Percentiles rank a stretch among this genome's conserved stretches.
phyloP scores from a whole-genome alignment of 768 basidiomycete species.

The Hericium alpestre region DNA sequence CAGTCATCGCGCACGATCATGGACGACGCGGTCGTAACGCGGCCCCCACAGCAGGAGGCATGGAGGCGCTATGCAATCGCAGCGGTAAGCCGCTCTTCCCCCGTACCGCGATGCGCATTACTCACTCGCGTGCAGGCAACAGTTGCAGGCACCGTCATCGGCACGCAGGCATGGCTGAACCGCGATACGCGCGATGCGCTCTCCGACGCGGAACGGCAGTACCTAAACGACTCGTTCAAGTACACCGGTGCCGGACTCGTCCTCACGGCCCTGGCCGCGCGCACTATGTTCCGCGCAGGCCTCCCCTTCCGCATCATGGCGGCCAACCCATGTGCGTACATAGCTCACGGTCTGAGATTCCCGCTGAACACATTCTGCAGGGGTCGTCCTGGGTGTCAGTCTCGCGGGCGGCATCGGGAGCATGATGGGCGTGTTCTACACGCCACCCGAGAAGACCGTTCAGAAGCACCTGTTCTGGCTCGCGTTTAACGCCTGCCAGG shows the following conservation, averaged over 20 bases:
- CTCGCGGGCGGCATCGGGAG: conserved; percentile 70
- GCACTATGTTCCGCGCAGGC: conserved; percentile 52
- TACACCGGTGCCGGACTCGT: conserved; percentile 76
- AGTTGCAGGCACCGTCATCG: conserved; percentile 60
- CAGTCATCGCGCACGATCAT: conserved; percentile 33
- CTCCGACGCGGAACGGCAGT: conserved; percentile 48
- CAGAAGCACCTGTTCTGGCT: conserved; percentile 79
- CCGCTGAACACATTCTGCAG: conserved; percentile 22
- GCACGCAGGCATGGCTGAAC: conserved; percentile 58
- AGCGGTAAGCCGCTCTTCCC: conserved; percentile 28
- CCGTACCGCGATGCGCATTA: background rate
- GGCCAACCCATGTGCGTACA: conserved; percentile 63
- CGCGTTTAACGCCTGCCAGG: conserved; percentile 80
- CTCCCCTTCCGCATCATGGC: conserved; percentile 69
- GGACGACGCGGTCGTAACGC: conserved; percentile 34
- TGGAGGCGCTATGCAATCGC: conserved; percentile 44
- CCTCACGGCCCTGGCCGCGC: conserved; percentile 69
- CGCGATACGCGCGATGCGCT: conserved; percentile 68
- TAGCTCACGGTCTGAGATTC: background rate
- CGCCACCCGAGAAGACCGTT: conserved; percentile 62
- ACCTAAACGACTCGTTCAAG: conserved; percentile 69
- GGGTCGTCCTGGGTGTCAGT: conserved; percentile 76
- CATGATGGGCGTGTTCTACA: conserved; percentile 77
- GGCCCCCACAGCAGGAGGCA: conserved; percentile 27
- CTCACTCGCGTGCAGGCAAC: conserved; percentile 36